phyloP scores from a whole-genome alignment of 108 stramenopile species.

The Pseudonitzschia multistriata region DNA sequence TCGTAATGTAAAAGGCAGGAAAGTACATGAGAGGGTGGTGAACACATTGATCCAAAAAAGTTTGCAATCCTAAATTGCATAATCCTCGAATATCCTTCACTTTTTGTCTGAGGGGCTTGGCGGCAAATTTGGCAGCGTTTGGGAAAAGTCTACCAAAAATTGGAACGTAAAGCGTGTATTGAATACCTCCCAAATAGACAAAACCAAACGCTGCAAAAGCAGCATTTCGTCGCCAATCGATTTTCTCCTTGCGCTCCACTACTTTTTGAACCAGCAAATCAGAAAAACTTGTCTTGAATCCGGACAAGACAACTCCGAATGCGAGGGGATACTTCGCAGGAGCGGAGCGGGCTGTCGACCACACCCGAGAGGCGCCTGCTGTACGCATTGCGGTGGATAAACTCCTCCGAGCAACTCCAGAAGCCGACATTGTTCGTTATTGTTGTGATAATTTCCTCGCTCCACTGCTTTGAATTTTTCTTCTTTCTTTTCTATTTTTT shows the following conservation, averaged over 20 bases:
- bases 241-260: constrained; percentile 65
- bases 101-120: constrained; percentile 69
- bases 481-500: too few species aligned
- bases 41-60: constrained; percentile 52
- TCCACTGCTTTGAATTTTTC: too few species aligned
- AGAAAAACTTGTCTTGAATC: constrained; percentile 75
- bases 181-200: constrained; percentile 84
- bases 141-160: constrained; percentile 81
- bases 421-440: neutral
- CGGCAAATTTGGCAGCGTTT: constrained; percentile 65
- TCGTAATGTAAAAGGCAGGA: constrained; percentile 84
- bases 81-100: constrained; percentile 65
- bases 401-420: neutral
- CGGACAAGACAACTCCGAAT: constrained; percentile 79
- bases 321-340: constrained; percentile 75
- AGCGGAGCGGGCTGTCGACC: constrained; percentile 35
- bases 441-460: neutral
- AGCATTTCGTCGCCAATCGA: constrained; percentile 88
- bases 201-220: constrained; percentile 90
- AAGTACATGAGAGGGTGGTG: constrained; percentile 92
- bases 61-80: constrained; percentile 31
- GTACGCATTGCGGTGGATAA: neutral
- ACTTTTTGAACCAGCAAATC: constrained; percentile 85
- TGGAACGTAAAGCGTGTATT: constrained; percentile 77
- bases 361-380: constrained; percentile 20